Conservation (phyloP, 2,329 filamentous ascomycete species). For the Blumeriella jaapii region DNA sequence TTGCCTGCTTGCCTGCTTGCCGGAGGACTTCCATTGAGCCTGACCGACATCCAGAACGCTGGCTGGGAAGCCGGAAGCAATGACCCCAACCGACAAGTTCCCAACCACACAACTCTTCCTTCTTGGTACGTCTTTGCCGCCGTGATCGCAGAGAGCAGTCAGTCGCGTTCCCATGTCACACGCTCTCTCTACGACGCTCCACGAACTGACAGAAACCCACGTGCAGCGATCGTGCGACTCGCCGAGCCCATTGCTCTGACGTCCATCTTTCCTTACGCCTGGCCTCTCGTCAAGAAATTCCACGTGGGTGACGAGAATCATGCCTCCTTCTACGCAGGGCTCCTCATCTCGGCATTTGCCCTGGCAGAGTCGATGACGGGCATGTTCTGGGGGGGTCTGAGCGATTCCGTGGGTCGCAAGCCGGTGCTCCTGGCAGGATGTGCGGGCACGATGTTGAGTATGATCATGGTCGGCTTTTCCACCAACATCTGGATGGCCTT, state of each 20-base stretch:
- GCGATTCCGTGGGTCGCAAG: slow-evolving; percentile 74
- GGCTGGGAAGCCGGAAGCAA: slow-evolving; percentile 17
- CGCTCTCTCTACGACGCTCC: background rate
- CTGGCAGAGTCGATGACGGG: slow-evolving; percentile 73
- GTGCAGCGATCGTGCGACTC: slow-evolving; percentile 64
- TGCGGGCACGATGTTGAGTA: slow-evolving; percentile 68
- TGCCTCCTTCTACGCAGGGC: slow-evolving; percentile 78
- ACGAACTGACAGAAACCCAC: slow-evolving; percentile 11
- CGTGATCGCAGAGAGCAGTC: too few relatives aligned
- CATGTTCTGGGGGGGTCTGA: slow-evolving; percentile 79
- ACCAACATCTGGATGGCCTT: slow-evolving; percentile 77
- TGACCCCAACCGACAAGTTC: slow-evolving; percentile 48
- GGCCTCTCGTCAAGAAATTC: slow-evolving; percentile 70
- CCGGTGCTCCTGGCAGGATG: slow-evolving; percentile 75
- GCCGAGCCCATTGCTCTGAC: slow-evolving; percentile 89
- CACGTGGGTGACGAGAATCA: slow-evolving; percentile 58
- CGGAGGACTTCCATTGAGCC: too few relatives aligned
- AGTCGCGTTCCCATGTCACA: too few relatives aligned
- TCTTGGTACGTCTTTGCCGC: slow-evolving; percentile 49
- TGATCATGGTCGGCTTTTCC: slow-evolving; percentile 74
- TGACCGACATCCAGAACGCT: too few relatives aligned
- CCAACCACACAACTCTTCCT: slow-evolving; percentile 74
- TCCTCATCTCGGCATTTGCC: slow-evolving; percentile 79
- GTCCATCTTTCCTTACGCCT: slow-evolving; percentile 87
- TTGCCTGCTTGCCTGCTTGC: background rate